These are phyloP conservation scores for Aspergillus fijiensis DNA, from an alignment of 2,329 filamentous ascomycete genomes.

Conservation along the genomic window DNA sequence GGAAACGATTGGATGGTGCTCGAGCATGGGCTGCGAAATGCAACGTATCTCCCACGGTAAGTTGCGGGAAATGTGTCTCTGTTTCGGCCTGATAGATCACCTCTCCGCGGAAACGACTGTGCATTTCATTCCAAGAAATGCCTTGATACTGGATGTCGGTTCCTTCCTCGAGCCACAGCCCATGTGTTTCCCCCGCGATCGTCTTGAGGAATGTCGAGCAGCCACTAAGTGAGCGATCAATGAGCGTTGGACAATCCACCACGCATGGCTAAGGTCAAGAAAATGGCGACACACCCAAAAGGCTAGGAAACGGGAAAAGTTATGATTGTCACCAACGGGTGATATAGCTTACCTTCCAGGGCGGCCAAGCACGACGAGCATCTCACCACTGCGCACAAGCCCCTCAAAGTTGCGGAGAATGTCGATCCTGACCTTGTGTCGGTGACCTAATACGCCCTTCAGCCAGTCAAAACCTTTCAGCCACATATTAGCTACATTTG, in stretches of 20 bases:
- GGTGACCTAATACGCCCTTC: conserved; percentile 28
- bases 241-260: neutral
- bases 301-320: neutral
- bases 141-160: conserved; percentile 79
- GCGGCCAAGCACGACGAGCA: conserved; percentile 55
- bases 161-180: conserved; percentile 68
- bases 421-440: conserved; percentile 48
- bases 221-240: conserved; percentile 28
- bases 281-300: neutral
- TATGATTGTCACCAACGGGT: neutral
- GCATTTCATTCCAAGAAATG: conserved; percentile 67
- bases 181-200: conserved; percentile 78
- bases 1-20: conserved; percentile 42
- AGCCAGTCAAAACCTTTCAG: conserved; percentile 35
- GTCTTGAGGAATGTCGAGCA: conserved; percentile 86
- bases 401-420: conserved; percentile 66
- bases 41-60: conserved; percentile 75
- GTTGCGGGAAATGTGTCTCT: conserved; percentile 75
- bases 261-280: neutral
- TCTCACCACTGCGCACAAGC: conserved; percentile 55
- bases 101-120: conserved; percentile 74
- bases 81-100: conserved; percentile 83
- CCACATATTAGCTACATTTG: conserved; percentile 45
- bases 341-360: conserved; percentile 39
- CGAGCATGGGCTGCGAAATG: conserved; percentile 70